Percentiles rank a stretch among this genome's conserved stretches.
These are phyloP conservation scores for Pleurotus ostreatus DNA, from an alignment of 768 basidiomycete species.

Conservation along the genomic window DNA sequence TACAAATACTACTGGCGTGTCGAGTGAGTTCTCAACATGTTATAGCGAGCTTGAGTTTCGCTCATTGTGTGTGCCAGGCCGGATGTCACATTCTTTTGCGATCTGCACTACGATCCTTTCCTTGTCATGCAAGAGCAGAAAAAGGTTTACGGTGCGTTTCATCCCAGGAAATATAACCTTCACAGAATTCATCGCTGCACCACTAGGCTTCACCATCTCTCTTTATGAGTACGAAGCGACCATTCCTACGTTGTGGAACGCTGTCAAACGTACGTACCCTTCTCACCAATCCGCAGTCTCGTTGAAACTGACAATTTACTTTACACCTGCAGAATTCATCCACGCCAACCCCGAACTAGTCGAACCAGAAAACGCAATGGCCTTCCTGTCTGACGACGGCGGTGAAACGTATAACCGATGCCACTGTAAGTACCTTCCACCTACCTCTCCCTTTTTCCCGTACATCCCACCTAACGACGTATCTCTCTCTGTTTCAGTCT, in stretches of 20 bases:
- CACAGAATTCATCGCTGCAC: too few relatives aligned
- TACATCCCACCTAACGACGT: too few relatives aligned
- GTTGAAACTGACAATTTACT: background rate
- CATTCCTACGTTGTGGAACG: slow-evolving; percentile 82
- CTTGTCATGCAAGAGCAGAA: slow-evolving; percentile 80
- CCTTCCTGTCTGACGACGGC: slow-evolving; percentile 75
- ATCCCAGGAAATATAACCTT: background rate
- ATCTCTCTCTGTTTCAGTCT: slow-evolving; percentile 45
- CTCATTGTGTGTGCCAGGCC: slow-evolving; percentile 43
- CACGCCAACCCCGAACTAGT: slow-evolving; percentile 55
- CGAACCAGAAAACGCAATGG: slow-evolving; percentile 69
- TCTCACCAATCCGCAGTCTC: slow-evolving; percentile 13
- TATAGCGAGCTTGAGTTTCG: background rate
- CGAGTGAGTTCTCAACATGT: slow-evolving; percentile 30
- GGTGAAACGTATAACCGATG: slow-evolving; percentile 74
- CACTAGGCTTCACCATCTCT: slow-evolving; percentile 73
- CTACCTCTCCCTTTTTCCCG: too few relatives aligned
- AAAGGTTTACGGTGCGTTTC: slow-evolving; percentile 70
- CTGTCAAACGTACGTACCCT: slow-evolving; percentile 53
- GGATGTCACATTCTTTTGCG: slow-evolving; percentile 84
- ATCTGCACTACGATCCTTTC: slow-evolving; percentile 86
- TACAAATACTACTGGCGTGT: slow-evolving; percentile 87
- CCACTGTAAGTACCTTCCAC: slow-evolving; percentile 45
- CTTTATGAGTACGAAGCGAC: slow-evolving; percentile 82
- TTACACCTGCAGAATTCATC: slow-evolving; percentile 61